Base-by-base conservation (phyloP, 176 grass and related monocot genomes). In the Poa pratensis region DNA sequence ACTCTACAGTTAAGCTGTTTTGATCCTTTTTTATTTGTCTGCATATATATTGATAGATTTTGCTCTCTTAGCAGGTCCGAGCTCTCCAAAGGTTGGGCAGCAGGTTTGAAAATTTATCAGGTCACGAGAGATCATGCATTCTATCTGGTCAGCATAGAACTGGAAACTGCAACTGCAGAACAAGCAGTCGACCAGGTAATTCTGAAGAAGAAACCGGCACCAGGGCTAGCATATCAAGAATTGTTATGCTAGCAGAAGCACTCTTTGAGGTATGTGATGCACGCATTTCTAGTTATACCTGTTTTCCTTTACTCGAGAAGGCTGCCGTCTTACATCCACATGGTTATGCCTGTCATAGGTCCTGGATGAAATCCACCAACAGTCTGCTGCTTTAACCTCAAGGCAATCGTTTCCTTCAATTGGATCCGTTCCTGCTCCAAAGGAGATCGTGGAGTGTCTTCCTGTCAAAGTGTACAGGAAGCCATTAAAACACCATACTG, bases 341-440 rank as follows among this genome's bases (percentile, higher is more conserved):
- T 64, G 67, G 53, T 65, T 45, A 73, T 68, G 77, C 55, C 26
- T 83, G 80, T 65, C 67, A 58, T 87, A 99, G 96, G 96, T 99
- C 68, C 84, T 96, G 86, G 96, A 99, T 94, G 96, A 99, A 90
- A 99, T 99, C 43, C 93, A 99, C 71, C 96, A 99, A 81, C 96
- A 99, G 53, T 96, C 96, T 72, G 86, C 92, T 79, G 88, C 88
- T 61, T 89, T 99, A 80, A 86, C 96, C 51, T 94, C 96, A 35
- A 93, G 91, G 51, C 86, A 90, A 85, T 94, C 96, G 3, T 91
- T 96, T 91, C 95, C 96, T 71, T 91, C 94, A 23, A 94, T 96
- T 85, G 96, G 96, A 64, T 96, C 93, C 6, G 86, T 99, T 91
- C 91, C 94, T 82, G 96, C 96, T 74, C 91, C 96, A 78, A 94